Percentiles rank a stretch among this genome's conserved stretches.
phyloP scores from a whole-genome alignment of 257 asterid genomes.

The Plantago elongata region DNA sequence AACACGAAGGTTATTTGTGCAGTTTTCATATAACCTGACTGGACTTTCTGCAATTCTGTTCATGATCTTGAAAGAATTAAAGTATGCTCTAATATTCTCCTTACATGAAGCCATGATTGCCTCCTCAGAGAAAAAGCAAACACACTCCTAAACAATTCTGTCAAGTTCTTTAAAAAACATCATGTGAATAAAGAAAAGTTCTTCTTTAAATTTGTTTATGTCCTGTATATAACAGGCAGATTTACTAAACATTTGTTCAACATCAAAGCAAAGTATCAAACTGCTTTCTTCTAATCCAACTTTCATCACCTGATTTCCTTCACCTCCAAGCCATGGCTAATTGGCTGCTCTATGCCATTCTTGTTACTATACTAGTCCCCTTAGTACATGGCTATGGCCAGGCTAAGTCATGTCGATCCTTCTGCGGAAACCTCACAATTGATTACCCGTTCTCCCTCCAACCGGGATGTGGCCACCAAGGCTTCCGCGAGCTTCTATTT shows the following conservation, averaged over 20 bases:
- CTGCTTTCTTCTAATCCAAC: conserved; percentile 3
- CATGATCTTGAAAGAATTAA: no score
- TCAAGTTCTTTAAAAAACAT: neutral
- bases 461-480: conserved; percentile 86
- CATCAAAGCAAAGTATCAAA: conserved; percentile 69
- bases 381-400: conserved; percentile 30
- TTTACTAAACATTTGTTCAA: conserved; percentile 17
- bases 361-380: conserved; percentile 20
- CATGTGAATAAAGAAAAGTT: conserved; percentile 21
- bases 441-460: conserved; percentile 72
- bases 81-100: no score
- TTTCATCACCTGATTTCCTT: conserved; percentile 11
- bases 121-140: no score
- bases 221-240: conserved; percentile 8
- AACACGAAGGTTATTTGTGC: no score
- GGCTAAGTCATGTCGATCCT: conserved; percentile 58
- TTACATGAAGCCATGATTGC: no score
- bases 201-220: conserved; percentile 10
- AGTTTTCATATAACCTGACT: no score
- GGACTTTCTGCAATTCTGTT: no score
- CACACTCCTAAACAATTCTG: no score
- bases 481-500: conserved; percentile 70
- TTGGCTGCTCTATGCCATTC: conserved; percentile 16
- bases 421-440: conserved; percentile 78
- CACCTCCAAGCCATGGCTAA: conserved; percentile 37